Evolutionary conservation across 2,329 filamentous ascomycete species (phyloP).

Genomic region (Fusarium metavorans): DNA sequence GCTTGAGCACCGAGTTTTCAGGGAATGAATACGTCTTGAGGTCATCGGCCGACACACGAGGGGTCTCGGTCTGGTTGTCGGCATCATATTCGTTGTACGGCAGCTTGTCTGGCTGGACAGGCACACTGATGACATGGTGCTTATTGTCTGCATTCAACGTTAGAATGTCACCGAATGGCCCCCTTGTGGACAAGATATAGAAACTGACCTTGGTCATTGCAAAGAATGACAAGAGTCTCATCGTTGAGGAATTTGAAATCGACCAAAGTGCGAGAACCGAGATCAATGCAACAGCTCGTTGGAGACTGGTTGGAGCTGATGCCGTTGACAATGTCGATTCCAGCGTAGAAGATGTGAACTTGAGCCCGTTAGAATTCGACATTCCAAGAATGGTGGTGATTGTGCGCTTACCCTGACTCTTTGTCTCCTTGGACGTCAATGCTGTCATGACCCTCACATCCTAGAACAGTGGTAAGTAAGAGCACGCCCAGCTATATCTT

Average conservation of each 20-base stretch:
- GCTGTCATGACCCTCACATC: conserved; percentile 55
- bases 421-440: conserved; percentile 53
- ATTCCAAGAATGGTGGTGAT: too few species aligned
- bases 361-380: neutral
- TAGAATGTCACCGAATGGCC: neutral
- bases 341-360: conserved; percentile 70
- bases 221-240: conserved; percentile 69
- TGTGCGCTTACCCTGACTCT: conserved; percentile 51
- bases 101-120: conserved; percentile 52
- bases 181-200: neutral
- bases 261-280: conserved; percentile 60
- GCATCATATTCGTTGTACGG: conserved; percentile 53
- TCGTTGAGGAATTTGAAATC: conserved; percentile 79
- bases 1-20: conserved; percentile 45
- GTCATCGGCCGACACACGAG: conserved; percentile 20
- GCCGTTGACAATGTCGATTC: conserved; percentile 66
- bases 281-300: conserved; percentile 54
- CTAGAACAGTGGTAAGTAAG: conserved; percentile 41
- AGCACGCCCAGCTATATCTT: neutral
- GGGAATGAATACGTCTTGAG: conserved; percentile 46
- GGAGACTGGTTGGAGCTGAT: conserved; percentile 63
- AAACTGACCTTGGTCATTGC: conserved; percentile 55
- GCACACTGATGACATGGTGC: conserved; percentile 49
- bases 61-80: conserved; percentile 9
- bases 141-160: conserved; percentile 38